Evolutionary conservation across 768 basidiomycete species (phyloP), one percentile per base, ranked within the genome.

Genomic region (Lentinula edodes): DNA sequence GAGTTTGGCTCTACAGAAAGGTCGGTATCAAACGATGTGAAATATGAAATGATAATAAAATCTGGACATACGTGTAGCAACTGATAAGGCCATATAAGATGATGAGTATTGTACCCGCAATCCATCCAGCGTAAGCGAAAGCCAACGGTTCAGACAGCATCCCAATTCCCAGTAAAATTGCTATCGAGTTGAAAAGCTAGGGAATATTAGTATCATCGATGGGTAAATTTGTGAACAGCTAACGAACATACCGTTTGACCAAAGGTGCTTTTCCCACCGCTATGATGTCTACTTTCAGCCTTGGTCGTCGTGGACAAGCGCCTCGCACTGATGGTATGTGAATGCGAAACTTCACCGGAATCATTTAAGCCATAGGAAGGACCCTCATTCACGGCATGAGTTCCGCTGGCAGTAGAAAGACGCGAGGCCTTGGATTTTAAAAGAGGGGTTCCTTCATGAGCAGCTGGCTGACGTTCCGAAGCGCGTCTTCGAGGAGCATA

Each of bases 121-220:
- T 74, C 95, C 95, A 98, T 3, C 95, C 96, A 2, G 93, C 84
- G 67, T 92, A 93, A 0, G 94, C 86, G 67, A 97, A 96, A 0
- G 95, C 95, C 28, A 97, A 78, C 0, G 94, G 93, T 69, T 93
- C 88, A 12, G 92, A 92, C 16, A 95, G 80, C 80, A 96, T 88
- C 4, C 94, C 94, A 64, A 95, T 88, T 6, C 94, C 94, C 18
- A 94, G 78, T 10, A 96, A 76, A 38, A 95, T 90, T 13, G 92
- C 92, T 36, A 88, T 90, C 9, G 88, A 88, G 67, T 95, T 95
- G 73, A 94, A 94, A n/a, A 96, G 74, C 93, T 93, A 61, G 39
- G 57, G 32, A 13, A 32, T 43, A 6, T 8, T 43, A 7, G 42
- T 28, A 23, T n/a, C 28, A n/a, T 18, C 20, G 34, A 23, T 7